Evolutionary conservation across 495 filamentous ascomycete genomes (phyloP), one percentile per base, ranked within the genome.

Genomic region (Immersiella caudata): DNA sequence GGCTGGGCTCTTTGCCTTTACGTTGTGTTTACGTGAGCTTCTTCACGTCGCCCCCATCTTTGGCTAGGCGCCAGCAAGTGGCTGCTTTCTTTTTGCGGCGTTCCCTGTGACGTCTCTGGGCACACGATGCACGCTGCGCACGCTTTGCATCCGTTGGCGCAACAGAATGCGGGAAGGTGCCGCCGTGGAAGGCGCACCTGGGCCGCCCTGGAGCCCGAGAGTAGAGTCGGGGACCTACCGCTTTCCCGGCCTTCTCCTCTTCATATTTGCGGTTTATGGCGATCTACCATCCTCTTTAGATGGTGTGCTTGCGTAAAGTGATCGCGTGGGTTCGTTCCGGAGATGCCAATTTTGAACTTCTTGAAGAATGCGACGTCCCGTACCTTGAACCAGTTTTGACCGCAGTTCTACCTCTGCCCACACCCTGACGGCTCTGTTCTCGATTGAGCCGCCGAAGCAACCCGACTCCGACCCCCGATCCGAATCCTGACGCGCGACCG

Each of bases 11-110:
- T n/a, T 65, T 62, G 40, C 25, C 29, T 18, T 70, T 70, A 67
- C 70, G 63, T 75, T 64, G 50, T 67, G 36, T 71, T 75, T 75
- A 75, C 73, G 68, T 75, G 66, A 69, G 62, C 52, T 59, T 25
- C 25, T 57, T 62, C 55, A 50, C 27, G 52, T 56, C 65, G 68
- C 73, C 73, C 73, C 67, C 60, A 75, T 64, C 65, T 62, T 33
- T 68, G 16, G 16, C 46, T 11, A 35, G 29, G 22, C 49, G 22
- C 9, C 36, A 46, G 27, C 27, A 50, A 21, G 20, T 36, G 51
- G n/a, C 58, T 67, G 65, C 67, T 68, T 70, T 50, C n/a, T 70
- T 68, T 59, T 27, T 25, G 36, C 22, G 51, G 52, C n/a, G 52
- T n/a, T 49, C n/a, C n/a, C n/a, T 49, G 12, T 64, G 58, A 63